Base-by-base conservation (phyloP, 768 basidiomycete genomes). In the Rhodotorula sphaerocarpa region DNA sequence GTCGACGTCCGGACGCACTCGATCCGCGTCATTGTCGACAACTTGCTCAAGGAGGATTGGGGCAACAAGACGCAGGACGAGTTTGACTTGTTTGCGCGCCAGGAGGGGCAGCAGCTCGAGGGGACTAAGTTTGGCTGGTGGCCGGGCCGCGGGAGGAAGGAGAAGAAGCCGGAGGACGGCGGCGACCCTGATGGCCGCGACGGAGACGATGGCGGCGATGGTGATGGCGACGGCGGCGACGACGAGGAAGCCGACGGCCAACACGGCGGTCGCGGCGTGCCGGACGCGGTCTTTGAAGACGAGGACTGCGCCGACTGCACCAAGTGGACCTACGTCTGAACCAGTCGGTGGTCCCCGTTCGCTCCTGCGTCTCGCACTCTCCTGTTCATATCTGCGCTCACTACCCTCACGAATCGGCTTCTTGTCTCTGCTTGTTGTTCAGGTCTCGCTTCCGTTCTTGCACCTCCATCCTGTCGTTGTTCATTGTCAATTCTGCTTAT, bases 1-100 rank as follows among this genome's bases (percentile, higher is more conserved):
- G 88, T 88, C 27, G 82, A 86, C 70, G 72, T 87, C 23, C 78
- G 84, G 23, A 86, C 82, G 59, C 72, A 73, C 55, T 47, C 58
- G 27, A 73, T 73, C n/a, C 52, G 57, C n/a, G 48, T 52, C 15
- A 39, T 72, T 20, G 67, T 73, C 27, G 66, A 71, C 18, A 23
- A 62, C 46, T 30, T 73, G 14, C 46, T 73, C 18, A 59, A 56
- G 25, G 67, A 68, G 3, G 70, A 72, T 28, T 66, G 65, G 69
- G 69, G 59, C 12, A 61, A 63, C 23, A 51, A 61, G 31, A 50
- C 41, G 34, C 44, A 39, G 36, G 36, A 41, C 36, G 47, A 34
- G 3, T 0, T 31, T 25, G 43, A 10, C 34, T 7, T 15, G 30
- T 23, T 28, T 6, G 28, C n/a, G 16, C 23, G 18, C 20, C 12